Percentiles rank a stretch among this genome's conserved stretches.
phyloP scores from a whole-genome alignment of 495 filamentous ascomycete species.

The Aspergillus nidulans region DNA sequence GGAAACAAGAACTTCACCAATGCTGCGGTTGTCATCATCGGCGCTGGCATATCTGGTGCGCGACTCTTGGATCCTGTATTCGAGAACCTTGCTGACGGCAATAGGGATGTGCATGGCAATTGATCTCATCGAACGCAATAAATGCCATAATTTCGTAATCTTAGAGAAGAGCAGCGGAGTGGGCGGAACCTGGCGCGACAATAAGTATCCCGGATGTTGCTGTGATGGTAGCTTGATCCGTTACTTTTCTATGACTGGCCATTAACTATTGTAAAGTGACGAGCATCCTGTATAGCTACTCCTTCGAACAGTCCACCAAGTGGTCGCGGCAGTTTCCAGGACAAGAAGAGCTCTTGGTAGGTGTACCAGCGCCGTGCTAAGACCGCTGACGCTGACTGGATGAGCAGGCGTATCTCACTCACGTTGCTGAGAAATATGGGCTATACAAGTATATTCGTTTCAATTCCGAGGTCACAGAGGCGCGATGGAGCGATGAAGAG shows the following conservation, averaged over 20 bases:
- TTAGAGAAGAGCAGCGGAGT: constrained; percentile 49
- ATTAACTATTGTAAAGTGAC: constrained; percentile 25
- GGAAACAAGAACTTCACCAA: constrained; percentile 8
- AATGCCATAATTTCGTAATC: constrained; percentile 53
- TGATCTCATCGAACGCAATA: constrained; percentile 49
- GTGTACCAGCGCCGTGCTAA: not conserved
- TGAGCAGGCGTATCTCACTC: constrained; percentile 50
- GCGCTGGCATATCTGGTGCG: constrained; percentile 8
- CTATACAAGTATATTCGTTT: constrained; percentile 55
- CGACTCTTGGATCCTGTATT: not conserved
- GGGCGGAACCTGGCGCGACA: constrained; percentile 55
- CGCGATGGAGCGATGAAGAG: constrained; percentile 51
- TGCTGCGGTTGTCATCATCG: constrained; percentile 8
- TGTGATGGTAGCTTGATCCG: constrained; percentile 40
- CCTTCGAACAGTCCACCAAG: constrained; percentile 60
- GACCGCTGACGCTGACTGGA: not conserved
- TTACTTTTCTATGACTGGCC: not conserved
- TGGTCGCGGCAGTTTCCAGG: constrained; percentile 64
- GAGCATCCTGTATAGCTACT: constrained; percentile 57
- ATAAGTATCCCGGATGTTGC: constrained; percentile 51
- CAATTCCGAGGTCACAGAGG: constrained; percentile 46
- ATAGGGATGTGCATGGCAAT: constrained; percentile 54
- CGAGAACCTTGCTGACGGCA: not conserved
- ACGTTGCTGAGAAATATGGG: constrained; percentile 55
- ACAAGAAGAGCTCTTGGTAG: constrained; percentile 55